A percentile compares a stretch with the other conserved stretches of the same genome.
Evolutionary conservation across 176 grass and related monocot species (phyloP).

Genomic region (Themeda triandra): DNA sequence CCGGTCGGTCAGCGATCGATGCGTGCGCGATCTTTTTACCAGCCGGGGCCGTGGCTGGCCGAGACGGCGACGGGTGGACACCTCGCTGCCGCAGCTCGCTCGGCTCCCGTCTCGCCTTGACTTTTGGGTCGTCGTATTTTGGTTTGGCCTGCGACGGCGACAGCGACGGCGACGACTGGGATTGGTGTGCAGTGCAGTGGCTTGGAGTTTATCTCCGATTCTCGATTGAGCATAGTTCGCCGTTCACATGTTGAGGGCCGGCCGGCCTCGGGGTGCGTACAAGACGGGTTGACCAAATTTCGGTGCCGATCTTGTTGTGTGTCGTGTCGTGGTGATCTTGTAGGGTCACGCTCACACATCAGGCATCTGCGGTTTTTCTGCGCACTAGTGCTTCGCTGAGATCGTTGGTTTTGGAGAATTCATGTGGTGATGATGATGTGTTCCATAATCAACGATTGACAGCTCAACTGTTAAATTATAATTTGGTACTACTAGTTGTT

Average conservation of each 20-base stretch:
- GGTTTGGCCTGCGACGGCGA: slow-evolving; percentile 11
- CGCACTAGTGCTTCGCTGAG: too few relatives aligned
- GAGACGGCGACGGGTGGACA: background rate
- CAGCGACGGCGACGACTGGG: background rate
- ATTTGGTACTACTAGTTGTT: too few relatives aligned
- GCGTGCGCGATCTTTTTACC: background rate
- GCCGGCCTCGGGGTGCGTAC: background rate
- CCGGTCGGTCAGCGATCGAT: slow-evolving; percentile 15
- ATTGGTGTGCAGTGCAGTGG: background rate
- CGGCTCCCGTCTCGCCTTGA: slow-evolving; percentile 1
- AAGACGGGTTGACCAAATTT: background rate
- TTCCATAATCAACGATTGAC: too few relatives aligned
- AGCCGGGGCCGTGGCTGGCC: background rate
- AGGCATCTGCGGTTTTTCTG: too few relatives aligned
- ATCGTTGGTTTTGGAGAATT: too few relatives aligned
- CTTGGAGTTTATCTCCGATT: background rate
- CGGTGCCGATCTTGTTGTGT: background rate
- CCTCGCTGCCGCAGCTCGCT: background rate
- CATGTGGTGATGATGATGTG: too few relatives aligned
- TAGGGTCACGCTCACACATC: background rate
- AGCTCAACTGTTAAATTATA: too few relatives aligned
- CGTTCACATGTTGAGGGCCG: slow-evolving; percentile 1
- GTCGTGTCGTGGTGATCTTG: background rate
- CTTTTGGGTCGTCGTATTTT: background rate
- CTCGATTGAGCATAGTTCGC: background rate